A percentile compares a stretch with the other conserved stretches of the same genome.
Evolutionary conservation across 2,329 filamentous ascomycete species (phyloP).

Genomic region (Alternaria tenuissima): DNA sequence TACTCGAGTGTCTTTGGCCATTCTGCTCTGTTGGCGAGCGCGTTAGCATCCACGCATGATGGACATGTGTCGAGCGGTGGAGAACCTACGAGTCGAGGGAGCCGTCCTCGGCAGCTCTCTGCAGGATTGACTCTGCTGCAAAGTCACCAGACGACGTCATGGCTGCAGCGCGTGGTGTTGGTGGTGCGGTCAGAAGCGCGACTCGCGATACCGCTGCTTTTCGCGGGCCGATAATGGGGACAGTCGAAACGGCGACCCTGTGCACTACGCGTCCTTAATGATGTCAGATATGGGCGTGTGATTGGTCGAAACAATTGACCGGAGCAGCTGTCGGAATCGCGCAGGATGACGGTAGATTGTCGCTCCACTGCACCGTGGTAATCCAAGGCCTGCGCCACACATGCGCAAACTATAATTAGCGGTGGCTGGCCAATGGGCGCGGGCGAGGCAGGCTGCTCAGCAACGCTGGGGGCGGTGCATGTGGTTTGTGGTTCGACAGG

Average conservation of each 20-base stretch:
- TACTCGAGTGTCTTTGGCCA: slow-evolving; percentile 74
- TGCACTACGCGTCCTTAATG: slow-evolving; percentile 1
- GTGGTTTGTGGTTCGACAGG: not conserved
- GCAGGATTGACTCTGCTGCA: slow-evolving; percentile 60
- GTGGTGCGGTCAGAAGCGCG: slow-evolving; percentile 2
- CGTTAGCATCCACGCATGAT: slow-evolving; percentile 33
- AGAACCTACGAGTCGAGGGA: slow-evolving; percentile 64
- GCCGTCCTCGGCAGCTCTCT: slow-evolving; percentile 65
- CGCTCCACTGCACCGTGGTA: slow-evolving; percentile 1
- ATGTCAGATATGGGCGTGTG: not conserved
- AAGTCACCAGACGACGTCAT: slow-evolving; percentile 34
- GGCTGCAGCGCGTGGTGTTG: slow-evolving; percentile 16
- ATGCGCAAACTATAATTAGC: not conserved
- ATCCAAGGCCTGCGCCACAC: slow-evolving; percentile 14
- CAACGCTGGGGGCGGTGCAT: slow-evolving; percentile 6
- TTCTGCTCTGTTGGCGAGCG: slow-evolving; percentile 61
- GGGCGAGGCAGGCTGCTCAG: not conserved
- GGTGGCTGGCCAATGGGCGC: slow-evolving; percentile 1
- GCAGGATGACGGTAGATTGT: slow-evolving; percentile 17
- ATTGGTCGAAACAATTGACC: slow-evolving; percentile 1
- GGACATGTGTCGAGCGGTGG: slow-evolving; percentile 5
- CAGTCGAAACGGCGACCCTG: slow-evolving; percentile 9
- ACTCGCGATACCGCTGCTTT: slow-evolving; percentile 8
- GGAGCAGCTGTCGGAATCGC: slow-evolving; percentile 1
- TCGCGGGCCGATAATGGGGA: slow-evolving; percentile 1